Percentiles rank a stretch among this genome's conserved stretches.
phyloP scores from a whole-genome alignment of 306 rosid genomes.

The Fragaria nilgerrensis region DNA sequence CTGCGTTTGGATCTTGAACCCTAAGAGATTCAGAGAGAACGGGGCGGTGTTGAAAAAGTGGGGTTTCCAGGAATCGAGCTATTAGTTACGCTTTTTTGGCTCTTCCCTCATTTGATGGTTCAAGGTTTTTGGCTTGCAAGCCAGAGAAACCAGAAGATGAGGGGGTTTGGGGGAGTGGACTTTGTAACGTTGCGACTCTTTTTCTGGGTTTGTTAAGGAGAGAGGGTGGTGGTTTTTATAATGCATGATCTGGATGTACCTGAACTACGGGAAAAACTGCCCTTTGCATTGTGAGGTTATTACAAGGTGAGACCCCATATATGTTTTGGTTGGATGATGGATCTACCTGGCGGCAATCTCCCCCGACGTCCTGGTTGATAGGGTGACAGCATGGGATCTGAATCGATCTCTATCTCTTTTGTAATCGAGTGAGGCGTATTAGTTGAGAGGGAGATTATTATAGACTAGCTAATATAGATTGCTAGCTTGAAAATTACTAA shows the following conservation, averaged over 20 bases:
- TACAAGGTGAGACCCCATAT: neutral
- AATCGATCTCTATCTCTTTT: neutral
- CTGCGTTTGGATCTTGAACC: neutral
- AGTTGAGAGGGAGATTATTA: neutral
- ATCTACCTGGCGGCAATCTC: neutral
- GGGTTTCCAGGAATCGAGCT: neutral
- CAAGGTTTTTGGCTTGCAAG: neutral
- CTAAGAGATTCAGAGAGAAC: neutral
- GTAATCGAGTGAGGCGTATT: neutral
- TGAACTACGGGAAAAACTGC: neutral
- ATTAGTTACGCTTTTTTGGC: neutral
- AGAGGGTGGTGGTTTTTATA: constrained; percentile 10
- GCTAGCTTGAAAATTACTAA: neutral
- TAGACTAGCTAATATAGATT: neutral
- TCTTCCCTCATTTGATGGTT: neutral
- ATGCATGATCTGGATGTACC: constrained; percentile 1
- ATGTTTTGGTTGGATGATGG: neutral
- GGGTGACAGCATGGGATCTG: neutral
- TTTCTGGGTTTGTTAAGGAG: constrained; percentile 1
- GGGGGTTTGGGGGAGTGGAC: neutral
- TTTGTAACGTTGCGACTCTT: neutral
- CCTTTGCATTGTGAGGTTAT: constrained; percentile 1
- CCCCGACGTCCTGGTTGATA: neutral
- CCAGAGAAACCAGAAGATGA: neutral
- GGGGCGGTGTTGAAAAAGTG: neutral